Conservation (phyloP, 805 yeast species). For the Brettanomyces custersianus region DNA sequence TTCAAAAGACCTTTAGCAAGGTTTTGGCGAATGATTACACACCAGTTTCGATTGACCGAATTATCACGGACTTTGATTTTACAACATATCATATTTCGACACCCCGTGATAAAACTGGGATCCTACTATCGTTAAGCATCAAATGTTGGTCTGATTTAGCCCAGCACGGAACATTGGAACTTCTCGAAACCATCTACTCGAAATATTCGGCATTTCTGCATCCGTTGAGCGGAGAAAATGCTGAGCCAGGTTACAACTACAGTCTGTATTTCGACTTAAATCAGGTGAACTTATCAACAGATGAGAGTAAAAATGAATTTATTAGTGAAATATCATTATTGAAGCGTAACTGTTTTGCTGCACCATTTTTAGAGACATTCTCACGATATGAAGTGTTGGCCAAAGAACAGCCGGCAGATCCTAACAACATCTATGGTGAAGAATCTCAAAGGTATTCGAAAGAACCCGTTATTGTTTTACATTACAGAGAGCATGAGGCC, state of each 20-base stretch:
- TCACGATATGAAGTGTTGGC: constrained; percentile 65
- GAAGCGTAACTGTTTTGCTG: constrained; percentile 83
- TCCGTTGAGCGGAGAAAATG: constrained; percentile 24
- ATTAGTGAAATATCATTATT: constrained; percentile 62
- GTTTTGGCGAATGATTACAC: constrained; percentile 43
- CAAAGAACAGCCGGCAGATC: constrained; percentile 27
- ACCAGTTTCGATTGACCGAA: constrained; percentile 62
- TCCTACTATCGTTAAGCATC: constrained; percentile 61
- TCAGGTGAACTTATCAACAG: constrained; percentile 18
- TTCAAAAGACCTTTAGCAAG: constrained; percentile 73
- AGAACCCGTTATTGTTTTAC: constrained; percentile 56
- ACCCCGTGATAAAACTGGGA: constrained; percentile 59
- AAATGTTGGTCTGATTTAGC: constrained; percentile 70
- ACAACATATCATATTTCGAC: constrained; percentile 91
- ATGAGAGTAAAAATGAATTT: constrained; percentile 41
- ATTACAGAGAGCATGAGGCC: constrained; percentile 89
- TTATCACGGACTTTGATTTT: constrained; percentile 91
- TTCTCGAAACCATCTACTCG: constrained; percentile 45
- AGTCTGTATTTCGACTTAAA: constrained; percentile 58
- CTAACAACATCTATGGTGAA: constrained; percentile 33
- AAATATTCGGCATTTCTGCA: constrained; percentile 26
- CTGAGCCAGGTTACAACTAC: constrained; percentile 78
- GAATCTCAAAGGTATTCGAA: constrained; percentile 28
- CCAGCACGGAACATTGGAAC: constrained; percentile 53
- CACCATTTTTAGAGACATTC: constrained; percentile 87